Base-by-base conservation (phyloP, 2,329 filamentous ascomycete genomes). In the Talaromyces marneffei region DNA sequence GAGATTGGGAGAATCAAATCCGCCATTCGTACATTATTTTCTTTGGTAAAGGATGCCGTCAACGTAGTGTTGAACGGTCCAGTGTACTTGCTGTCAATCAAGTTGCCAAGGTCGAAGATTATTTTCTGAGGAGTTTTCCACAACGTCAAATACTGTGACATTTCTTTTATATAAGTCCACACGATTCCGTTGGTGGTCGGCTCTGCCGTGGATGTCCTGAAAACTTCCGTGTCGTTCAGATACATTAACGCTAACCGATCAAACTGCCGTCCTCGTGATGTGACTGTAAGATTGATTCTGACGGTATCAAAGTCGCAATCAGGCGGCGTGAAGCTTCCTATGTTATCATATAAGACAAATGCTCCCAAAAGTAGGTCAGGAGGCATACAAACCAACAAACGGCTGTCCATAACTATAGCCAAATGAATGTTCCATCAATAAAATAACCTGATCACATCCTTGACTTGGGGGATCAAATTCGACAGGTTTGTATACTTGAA, bases 181-280 rank as follows among this genome's bases (percentile, higher is more conserved):
- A 82, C 77, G 64, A 94, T 92, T 6, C 90, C 90, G 23, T 81
- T 81, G 4, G 77, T 66, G 0, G 85, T 90, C 1, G 91, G 90
- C 75, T 95, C 89, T 3, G 90, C 89, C 0, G 91, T 95, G 4
- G 89, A 92, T 1, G 90, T 92, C 25, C 90, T 82, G 80, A 89
- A 94, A n/a, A 95, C 82, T 71, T 95, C 90, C 9, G 84, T 85
- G 71, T 93, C 88, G 42, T 85, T 85, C 39, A 94, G 79, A 68
- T 87, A 94, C 82, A 94, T 87, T 33, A 88, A 74, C 3, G 85
- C 91, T 8, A 93, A 80, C 40, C 90, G 83, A 71, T 95, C 91
- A 73, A 84, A 92, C 67, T 95, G 91, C 2, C 84, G 82, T 0
- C 91, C 91, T 64, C 79, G 78, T 9, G 87, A 89, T 0, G 84